Evolutionary conservation across 169 alveolate species (phyloP), one percentile per base, ranked within the genome.

Genomic region (Plasmodium berghei): DNA sequence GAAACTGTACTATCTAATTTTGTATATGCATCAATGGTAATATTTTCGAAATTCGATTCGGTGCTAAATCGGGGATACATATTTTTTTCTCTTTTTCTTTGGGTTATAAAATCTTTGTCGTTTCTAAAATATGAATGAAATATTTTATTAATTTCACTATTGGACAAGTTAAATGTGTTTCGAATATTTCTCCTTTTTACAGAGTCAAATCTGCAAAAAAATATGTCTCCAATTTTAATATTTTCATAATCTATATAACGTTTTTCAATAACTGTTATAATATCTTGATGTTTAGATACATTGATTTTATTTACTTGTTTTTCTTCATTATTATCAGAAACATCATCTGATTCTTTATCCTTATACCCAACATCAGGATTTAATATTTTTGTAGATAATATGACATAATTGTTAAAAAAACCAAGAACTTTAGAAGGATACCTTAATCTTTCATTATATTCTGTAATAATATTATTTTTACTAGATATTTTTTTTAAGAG

Each of bases 231-330:
- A 46, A 58, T 67, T 61, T 86, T 86, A 4, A 86, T 42, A 28
- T 86, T 86, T 71, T 86, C 91, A 86, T 86, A 72, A 86, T 86
- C 91, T 16, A 86, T 86, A 16, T 71, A 71, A 8, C 91, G 75
- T 42, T 86, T 86, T 45, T 86, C 91, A 9, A 86, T 86, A 9
- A 86, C 62, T 24, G 91, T 86, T 28, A 86, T 34, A 40, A 86
- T 55, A 28, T 80, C 49, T 2, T 52, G 52, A 24, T 40, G 22
- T 16, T 40, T 12, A 10, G 26, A 24, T 72, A 14, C 55, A 42
- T 46, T 72, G 6, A 10, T 49, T 18, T 67, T 56, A 10, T 55
- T 56, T 34, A 58, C 45, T 40, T 12, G n/a, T 24, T 22, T 59
- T n/a, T 14, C 28, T 18, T 12, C 62, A 5, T 20, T 69, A 6